These are phyloP conservation scores for Podospora bellae-mahoneyi DNA, from an alignment of 495 filamentous ascomycete species.

Conservation along the genomic window DNA sequence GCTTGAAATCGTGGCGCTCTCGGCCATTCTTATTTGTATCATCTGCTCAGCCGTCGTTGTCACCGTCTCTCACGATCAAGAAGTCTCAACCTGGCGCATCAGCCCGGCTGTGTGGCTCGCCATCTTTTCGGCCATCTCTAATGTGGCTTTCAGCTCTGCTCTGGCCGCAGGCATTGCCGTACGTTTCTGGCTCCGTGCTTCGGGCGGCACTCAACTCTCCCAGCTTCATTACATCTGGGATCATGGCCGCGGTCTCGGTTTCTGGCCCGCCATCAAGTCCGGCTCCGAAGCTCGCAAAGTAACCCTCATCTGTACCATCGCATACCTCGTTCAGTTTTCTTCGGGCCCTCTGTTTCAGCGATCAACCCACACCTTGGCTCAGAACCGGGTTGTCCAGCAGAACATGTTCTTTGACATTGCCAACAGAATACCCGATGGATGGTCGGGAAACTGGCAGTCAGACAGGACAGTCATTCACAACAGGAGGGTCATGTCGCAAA, in stretches of 20 bases:
- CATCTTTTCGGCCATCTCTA: conserved; percentile 20
- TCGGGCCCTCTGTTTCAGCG: conserved; percentile 17
- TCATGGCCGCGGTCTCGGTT: conserved; percentile 16
- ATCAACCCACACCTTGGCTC: conserved; percentile 9
- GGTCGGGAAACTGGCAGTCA: conserved; percentile 11
- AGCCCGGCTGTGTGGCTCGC: conserved; percentile 20
- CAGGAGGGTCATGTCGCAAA: background rate
- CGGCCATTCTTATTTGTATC: background rate
- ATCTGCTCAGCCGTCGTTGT: conserved; percentile 14
- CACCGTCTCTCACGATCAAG: conserved; percentile 11
- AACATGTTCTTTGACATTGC: conserved; percentile 15
- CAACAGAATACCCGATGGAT: conserved; percentile 18
- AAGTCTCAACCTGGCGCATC: conserved; percentile 9
- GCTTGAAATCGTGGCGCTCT: conserved; percentile 8
- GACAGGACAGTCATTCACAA: conserved; percentile 1
- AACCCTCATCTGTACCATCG: conserved; percentile 11
- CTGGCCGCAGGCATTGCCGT: conserved; percentile 20
- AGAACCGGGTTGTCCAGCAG: conserved; percentile 4
- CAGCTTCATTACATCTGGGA: conserved; percentile 26
- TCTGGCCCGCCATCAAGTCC: conserved; percentile 16
- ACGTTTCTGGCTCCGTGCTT: conserved; percentile 19
- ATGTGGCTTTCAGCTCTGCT: conserved; percentile 17
- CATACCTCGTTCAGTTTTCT: conserved; percentile 17
- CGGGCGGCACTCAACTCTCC: conserved; percentile 10
- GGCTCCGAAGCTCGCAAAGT: conserved; percentile 16